Evolutionary conservation across 139 green algal species (phyloP).

Genomic region (Pleodorina starrii): DNA sequence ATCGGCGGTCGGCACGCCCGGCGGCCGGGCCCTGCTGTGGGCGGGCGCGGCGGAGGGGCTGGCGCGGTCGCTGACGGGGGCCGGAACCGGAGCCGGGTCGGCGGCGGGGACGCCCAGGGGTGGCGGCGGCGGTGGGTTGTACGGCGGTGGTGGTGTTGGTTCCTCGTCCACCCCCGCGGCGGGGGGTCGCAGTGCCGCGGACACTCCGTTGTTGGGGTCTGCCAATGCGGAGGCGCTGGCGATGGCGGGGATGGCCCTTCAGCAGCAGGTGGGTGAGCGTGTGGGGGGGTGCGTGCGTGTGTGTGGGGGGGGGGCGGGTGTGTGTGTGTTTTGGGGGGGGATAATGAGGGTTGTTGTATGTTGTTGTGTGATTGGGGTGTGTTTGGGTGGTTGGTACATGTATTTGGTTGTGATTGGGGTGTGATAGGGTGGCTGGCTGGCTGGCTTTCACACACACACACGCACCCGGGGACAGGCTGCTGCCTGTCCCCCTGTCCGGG

Average conservation of each 20-base stretch:
- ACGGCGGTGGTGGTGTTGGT: not conserved
- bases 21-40: not conserved
- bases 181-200: not conserved
- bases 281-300: not conserved
- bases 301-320: not conserved
- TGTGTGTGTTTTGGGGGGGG: not conserved
- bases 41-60: not conserved
- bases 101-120: not conserved
- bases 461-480: no score
- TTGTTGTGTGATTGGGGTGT: no score
- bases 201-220: constrained; percentile 19
- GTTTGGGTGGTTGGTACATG: no score
- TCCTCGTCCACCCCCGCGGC: no score
- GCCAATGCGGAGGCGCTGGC: constrained; percentile 28
- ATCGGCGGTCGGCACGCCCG: no score
- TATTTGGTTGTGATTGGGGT: no score
- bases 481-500: no score
- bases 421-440: no score
- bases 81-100: not conserved
- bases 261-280: constrained; percentile 15
- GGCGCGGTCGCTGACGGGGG: constrained; percentile 1
- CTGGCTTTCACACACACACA: no score
- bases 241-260: constrained; percentile 3
- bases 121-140: not conserved
- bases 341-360: not conserved